Evolutionary conservation across 2,329 filamentous ascomycete species (phyloP).

Genomic region (Iodosphaeria phyllophila): DNA sequence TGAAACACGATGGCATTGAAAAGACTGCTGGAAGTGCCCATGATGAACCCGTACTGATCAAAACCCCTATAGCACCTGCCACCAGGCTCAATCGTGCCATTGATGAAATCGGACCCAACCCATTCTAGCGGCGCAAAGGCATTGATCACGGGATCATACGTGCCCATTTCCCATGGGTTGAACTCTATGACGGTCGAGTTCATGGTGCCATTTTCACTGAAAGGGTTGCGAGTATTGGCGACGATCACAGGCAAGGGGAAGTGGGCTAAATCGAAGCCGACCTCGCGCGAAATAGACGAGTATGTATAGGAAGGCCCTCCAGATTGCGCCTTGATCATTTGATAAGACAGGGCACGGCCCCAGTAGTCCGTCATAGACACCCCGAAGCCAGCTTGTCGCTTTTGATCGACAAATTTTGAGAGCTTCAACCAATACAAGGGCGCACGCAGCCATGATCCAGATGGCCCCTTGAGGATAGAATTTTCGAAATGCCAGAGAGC

Average conservation of each 20-base stretch:
- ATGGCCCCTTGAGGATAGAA: background rate
- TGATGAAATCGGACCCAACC: background rate
- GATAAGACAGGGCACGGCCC: constrained; percentile 1
- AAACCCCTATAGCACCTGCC: background rate
- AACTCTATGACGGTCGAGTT: constrained; percentile 49
- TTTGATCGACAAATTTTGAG: background rate
- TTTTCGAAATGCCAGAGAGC: background rate
- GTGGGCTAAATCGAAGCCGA: constrained; percentile 20
- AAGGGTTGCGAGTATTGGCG: constrained; percentile 12
- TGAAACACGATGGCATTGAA: background rate
- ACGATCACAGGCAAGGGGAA: constrained; percentile 30
- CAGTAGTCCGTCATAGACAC: constrained; percentile 1
- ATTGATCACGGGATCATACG: constrained; percentile 37
- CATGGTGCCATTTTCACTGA: constrained; percentile 21
- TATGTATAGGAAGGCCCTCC: constrained; percentile 20
- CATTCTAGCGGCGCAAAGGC: constrained; percentile 34
- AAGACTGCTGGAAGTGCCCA: background rate
- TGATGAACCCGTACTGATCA: background rate
- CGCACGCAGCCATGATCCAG: background rate
- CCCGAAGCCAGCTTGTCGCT: constrained; percentile 16
- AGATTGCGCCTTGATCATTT: constrained; percentile 6
- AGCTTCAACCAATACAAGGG: background rate
- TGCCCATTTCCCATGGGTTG: constrained; percentile 46
- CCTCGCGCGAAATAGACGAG: constrained; percentile 15
- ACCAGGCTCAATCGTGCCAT: background rate